phyloP scores from a whole-genome alignment of 768 basidiomycete species.

The Kockovaella imperatae region DNA sequence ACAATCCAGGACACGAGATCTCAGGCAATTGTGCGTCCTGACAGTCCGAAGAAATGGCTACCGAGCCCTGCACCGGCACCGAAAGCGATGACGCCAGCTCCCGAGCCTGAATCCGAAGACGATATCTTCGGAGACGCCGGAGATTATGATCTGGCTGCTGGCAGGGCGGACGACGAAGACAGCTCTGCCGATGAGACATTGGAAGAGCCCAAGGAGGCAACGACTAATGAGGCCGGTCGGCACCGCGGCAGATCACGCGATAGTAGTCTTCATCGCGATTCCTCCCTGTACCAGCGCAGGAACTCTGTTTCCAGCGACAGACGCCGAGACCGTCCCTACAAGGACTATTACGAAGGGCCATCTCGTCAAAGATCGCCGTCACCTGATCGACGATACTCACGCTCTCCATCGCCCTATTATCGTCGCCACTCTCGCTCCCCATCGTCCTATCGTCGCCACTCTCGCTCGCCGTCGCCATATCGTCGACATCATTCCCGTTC shows the following conservation, averaged over 20 bases:
- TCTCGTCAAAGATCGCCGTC: not conserved
- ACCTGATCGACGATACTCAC: not conserved
- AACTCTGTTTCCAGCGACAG: too few species aligned
- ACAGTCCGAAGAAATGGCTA: not conserved
- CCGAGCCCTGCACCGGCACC: not conserved
- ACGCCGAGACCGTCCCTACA: not conserved
- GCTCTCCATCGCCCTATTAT: conserved; percentile 4
- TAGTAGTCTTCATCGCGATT: not conserved
- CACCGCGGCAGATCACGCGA: conserved; percentile 6
- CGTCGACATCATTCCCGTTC: not conserved
- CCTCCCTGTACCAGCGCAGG: too few species aligned
- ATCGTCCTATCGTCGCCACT: not conserved
- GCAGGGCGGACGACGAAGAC: conserved; percentile 54
- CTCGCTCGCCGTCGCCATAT: conserved; percentile 1
- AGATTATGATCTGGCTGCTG: conserved; percentile 66
- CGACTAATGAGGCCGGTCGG: conserved; percentile 1
- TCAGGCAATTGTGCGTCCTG: too few species aligned
- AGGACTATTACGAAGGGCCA: too few species aligned
- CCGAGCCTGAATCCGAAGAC: conserved; percentile 52
- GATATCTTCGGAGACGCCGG: conserved; percentile 83
- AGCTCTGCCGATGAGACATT: conserved; percentile 45
- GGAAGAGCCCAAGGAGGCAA: conserved; percentile 48
- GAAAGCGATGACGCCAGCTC: conserved; percentile 1
- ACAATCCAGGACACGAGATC: not conserved
- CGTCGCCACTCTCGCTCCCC: conserved; percentile 9